Percentiles rank a stretch among this genome's conserved stretches.
Evolutionary conservation across 202 grass and related monocot genomes (phyloP).

Genomic region (Zizania palustris): DNA sequence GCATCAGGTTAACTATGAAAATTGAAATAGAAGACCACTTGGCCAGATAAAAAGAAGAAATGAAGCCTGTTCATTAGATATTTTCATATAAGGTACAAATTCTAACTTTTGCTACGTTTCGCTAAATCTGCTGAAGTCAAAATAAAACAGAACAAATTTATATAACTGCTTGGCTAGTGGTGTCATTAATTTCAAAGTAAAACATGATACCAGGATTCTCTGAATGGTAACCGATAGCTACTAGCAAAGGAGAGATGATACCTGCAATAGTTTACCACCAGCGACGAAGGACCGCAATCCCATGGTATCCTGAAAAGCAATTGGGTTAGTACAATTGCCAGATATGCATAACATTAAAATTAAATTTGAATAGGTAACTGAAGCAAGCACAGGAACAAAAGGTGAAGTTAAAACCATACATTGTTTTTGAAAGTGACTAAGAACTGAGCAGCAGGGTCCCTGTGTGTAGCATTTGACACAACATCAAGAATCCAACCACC

Average conservation of each 20-base stretch:
- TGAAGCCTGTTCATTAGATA: background rate
- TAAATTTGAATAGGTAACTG: slow-evolving; percentile 7
- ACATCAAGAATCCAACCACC: slow-evolving; percentile 86
- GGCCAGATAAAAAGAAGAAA: background rate
- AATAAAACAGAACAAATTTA: slow-evolving; percentile 16
- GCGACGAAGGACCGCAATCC: slow-evolving; percentile 88
- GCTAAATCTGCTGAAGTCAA: slow-evolving; percentile 14
- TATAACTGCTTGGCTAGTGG: background rate
- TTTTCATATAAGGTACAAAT: background rate
- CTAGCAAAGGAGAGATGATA: slow-evolving; percentile 24
- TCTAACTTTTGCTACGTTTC: background rate
- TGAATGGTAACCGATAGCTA: background rate
- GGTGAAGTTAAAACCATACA: slow-evolving; percentile 31
- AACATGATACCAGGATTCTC: background rate
- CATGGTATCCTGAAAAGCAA: slow-evolving; percentile 67
- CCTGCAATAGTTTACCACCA: slow-evolving; percentile 92
- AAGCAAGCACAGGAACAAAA: slow-evolving; percentile 13
- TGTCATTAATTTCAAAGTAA: background rate
- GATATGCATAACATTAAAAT: background rate
- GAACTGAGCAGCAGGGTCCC: slow-evolving; percentile 88
- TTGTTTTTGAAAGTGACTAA: slow-evolving; percentile 78
- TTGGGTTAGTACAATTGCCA: background rate
- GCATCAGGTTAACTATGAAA: slow-evolving; percentile 1
- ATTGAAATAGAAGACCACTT: background rate
- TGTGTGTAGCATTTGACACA: slow-evolving; percentile 75